These are phyloP conservation scores for Candida multigemmis DNA, from an alignment of 805 yeast species.

Conservation along the genomic window DNA sequence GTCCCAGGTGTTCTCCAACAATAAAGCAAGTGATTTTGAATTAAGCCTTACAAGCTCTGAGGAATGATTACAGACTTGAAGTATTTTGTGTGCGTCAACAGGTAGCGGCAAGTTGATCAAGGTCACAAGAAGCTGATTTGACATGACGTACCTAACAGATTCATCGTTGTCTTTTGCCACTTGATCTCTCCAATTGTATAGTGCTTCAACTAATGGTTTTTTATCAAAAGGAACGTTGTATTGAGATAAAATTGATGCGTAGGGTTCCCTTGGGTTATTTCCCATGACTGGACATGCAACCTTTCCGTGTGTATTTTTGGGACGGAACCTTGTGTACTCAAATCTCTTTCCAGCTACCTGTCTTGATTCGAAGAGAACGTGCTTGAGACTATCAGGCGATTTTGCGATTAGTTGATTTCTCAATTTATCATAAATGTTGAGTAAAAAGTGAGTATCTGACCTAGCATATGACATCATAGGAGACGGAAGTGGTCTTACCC, in stretches of 20 bases:
- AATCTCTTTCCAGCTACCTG: conserved; percentile 73
- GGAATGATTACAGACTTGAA: conserved; percentile 35
- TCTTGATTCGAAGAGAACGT: conserved; percentile 67
- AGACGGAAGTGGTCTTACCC: conserved; percentile 71
- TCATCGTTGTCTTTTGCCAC: conserved; percentile 76
- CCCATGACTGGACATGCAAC: conserved; percentile 42
- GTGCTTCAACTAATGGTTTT: conserved; percentile 45
- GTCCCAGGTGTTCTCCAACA: conserved; percentile 37
- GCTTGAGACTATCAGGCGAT: conserved; percentile 32
- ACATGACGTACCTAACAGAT: conserved; percentile 73
- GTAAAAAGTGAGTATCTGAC: conserved; percentile 88
- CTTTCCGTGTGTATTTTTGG: conserved; percentile 12
- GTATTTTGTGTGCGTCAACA: conserved; percentile 44
- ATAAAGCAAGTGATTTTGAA: conserved; percentile 48
- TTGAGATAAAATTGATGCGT: conserved; percentile 52
- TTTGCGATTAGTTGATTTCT: conserved; percentile 46
- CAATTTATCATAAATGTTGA: conserved; percentile 71
- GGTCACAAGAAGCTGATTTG: conserved; percentile 65
- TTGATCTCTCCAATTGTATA: conserved; percentile 78
- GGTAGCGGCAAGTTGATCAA: conserved; percentile 49
- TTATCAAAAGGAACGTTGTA: conserved; percentile 52
- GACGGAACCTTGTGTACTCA: conserved; percentile 67
- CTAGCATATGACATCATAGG: conserved; percentile 83
- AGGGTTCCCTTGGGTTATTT: conserved; percentile 50
- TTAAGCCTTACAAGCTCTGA: conserved; percentile 51